A percentile compares a stretch with the other conserved stretches of the same genome.
These are phyloP conservation scores for Harrya chromipes DNA, from an alignment of 768 basidiomycete genomes.

Conservation along the genomic window DNA sequence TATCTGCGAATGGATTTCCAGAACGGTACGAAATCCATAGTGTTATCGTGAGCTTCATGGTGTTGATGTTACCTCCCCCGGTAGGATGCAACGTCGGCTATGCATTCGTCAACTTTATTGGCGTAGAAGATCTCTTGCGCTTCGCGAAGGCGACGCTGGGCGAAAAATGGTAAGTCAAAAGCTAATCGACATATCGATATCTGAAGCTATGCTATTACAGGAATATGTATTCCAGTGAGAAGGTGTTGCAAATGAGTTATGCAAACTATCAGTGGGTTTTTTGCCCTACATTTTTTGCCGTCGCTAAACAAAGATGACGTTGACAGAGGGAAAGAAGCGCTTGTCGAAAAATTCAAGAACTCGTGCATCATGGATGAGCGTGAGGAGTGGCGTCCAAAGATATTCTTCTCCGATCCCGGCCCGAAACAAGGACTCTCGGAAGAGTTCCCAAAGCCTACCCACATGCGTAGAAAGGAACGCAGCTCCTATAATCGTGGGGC, in stretches of 20 bases:
- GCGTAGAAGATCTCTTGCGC: conserved; percentile 66
- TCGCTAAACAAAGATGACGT: conserved; percentile 1
- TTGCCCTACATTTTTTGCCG: background rate
- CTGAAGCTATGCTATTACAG: conserved; percentile 35
- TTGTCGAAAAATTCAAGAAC: conserved; percentile 91
- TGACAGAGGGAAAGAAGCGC: conserved; percentile 79
- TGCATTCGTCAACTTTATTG: conserved; percentile 90
- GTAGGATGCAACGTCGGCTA: conserved; percentile 76
- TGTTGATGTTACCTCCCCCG: conserved; percentile 2
- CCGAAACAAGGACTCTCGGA: conserved; percentile 71
- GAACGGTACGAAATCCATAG: conserved; percentile 50
- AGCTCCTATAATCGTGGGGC: conserved; percentile 75
- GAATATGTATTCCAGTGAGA: conserved; percentile 93
- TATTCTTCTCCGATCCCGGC: conserved; percentile 73
- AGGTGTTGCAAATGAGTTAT: conserved; percentile 87
- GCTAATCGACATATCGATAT: background rate
- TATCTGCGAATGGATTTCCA: conserved; percentile 86
- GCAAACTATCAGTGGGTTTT: conserved; percentile 85
- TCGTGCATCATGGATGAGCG: conserved; percentile 88
- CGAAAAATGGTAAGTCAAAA: conserved; percentile 65
- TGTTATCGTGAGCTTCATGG: background rate
- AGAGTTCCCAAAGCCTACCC: conserved; percentile 80
- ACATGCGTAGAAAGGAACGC: conserved; percentile 78
- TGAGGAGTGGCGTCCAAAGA: conserved; percentile 79
- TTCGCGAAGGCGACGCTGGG: conserved; percentile 77